Evolutionary conservation across 2,329 filamentous ascomycete species (phyloP).

Genomic region (Alternaria sp.): DNA sequence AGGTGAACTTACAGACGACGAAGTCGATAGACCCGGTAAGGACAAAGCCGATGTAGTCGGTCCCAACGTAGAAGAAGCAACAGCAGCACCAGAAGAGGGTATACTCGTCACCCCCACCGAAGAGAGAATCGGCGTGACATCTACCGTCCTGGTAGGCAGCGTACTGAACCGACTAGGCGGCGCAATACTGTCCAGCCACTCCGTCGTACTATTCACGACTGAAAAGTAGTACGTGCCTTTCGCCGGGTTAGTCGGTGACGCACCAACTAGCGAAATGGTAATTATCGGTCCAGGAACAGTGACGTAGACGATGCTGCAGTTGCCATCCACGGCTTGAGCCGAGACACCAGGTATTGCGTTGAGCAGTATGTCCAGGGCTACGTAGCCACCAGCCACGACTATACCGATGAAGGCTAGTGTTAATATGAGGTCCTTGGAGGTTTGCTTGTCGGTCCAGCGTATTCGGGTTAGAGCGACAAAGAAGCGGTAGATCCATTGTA

Average conservation of each 20-base stretch:
- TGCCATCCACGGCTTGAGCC: constrained; percentile 30
- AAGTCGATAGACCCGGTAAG: not conserved
- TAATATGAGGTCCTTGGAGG: constrained; percentile 20
- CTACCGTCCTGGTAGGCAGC: constrained; percentile 7
- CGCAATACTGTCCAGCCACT: constrained; percentile 38
- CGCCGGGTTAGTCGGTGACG: constrained; percentile 29
- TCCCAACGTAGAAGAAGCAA: not conserved
- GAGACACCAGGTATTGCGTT: constrained; percentile 26
- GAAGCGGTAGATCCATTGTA: constrained; percentile 17
- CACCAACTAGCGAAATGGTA: constrained; percentile 40
- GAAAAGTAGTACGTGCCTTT: constrained; percentile 44
- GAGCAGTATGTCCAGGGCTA: constrained; percentile 28
- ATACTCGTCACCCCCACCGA: not conserved
- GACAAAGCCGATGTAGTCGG: not conserved
- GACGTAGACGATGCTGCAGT: constrained; percentile 43
- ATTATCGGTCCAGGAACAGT: constrained; percentile 42
- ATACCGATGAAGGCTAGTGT: constrained; percentile 14
- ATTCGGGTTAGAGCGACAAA: constrained; percentile 14
- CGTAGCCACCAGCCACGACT: constrained; percentile 22
- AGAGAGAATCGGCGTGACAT: constrained; percentile 1
- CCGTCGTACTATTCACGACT: constrained; percentile 40
- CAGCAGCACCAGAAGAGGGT: not conserved
- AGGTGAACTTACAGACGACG: not conserved
- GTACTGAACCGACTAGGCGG: constrained; percentile 33
- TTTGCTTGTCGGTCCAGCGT: constrained; percentile 4